Evolutionary conservation across 768 basidiomycete genomes (phyloP).

Genomic region (Russula sp.): DNA sequence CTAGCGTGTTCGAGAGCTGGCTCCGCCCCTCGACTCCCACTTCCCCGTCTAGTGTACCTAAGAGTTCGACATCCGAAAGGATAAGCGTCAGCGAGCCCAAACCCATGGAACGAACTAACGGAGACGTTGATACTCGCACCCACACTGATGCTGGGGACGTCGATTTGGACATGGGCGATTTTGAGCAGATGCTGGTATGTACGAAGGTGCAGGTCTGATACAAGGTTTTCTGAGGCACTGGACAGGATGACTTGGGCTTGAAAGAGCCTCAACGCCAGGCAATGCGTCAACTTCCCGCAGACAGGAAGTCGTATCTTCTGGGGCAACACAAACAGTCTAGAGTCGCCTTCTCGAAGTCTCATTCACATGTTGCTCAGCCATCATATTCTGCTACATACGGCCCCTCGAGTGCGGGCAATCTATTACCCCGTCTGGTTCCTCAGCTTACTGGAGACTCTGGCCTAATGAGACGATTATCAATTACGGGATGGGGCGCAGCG

Average conservation of each 20-base stretch:
- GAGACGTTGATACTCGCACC: slow-evolving; percentile 26
- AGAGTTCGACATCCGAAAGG: slow-evolving; percentile 31
- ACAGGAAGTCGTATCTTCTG: slow-evolving; percentile 64
- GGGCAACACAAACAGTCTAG: slow-evolving; percentile 47
- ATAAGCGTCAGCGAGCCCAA: slow-evolving; percentile 71
- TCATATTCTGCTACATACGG: slow-evolving; percentile 50
- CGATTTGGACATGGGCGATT: slow-evolving; percentile 41
- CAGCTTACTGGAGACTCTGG: slow-evolving; percentile 71
- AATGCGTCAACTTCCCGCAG: slow-evolving; percentile 54
- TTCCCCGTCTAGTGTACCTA: slow-evolving; percentile 31
- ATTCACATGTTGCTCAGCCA: slow-evolving; percentile 29
- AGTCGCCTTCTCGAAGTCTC: slow-evolving; percentile 30
- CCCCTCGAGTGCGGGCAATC: slow-evolving; percentile 48
- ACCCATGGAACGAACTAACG: slow-evolving; percentile 40
- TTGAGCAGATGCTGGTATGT: slow-evolving; percentile 68
- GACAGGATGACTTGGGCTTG: slow-evolving; percentile 66
- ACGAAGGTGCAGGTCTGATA: not conserved
- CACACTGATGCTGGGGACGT: slow-evolving; percentile 29
- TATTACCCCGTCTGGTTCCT: slow-evolving; percentile 64
- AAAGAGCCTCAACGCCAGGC: slow-evolving; percentile 61
- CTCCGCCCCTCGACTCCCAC: slow-evolving; percentile 40
- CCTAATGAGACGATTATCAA: slow-evolving; percentile 61
- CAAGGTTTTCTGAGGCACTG: slow-evolving; percentile 13
- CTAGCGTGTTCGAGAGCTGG: slow-evolving; percentile 65
- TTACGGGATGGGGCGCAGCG: slow-evolving; percentile 51